A percentile compares a stretch with the other conserved stretches of the same genome.
phyloP scores from a whole-genome alignment of 441 rosid genomes.

The Melastoma candidum region DNA sequence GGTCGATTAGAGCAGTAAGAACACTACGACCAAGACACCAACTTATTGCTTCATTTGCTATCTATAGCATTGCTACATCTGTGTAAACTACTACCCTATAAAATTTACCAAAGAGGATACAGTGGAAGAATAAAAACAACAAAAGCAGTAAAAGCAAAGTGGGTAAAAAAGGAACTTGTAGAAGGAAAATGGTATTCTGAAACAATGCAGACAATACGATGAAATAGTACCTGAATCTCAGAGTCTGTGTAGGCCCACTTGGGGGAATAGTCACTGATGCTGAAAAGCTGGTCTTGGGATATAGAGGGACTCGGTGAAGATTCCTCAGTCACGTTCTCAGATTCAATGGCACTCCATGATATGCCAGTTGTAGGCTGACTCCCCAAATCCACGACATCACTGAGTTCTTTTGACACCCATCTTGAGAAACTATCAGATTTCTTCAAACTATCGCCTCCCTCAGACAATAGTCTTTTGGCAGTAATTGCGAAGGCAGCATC shows the following conservation, averaged over 20 bases:
- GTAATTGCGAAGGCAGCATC: conserved; percentile 7
- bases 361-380: conserved; percentile 44
- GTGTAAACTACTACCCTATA: too few species aligned
- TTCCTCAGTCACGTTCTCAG: conserved; percentile 37
- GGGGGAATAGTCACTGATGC: conserved; percentile 71
- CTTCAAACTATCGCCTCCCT: conserved; percentile 53
- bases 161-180: too few species aligned
- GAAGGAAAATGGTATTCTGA: too few species aligned
- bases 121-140: too few species aligned
- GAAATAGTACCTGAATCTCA: conserved; percentile 45
- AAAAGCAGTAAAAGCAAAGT: too few species aligned
- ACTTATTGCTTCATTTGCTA: too few species aligned
- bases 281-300: conserved; percentile 69
- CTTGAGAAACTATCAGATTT: conserved; percentile 86
- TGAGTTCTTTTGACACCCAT: conserved; percentile 92
- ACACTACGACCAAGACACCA: too few species aligned
- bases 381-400: conserved; percentile 54
- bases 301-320: conserved; percentile 57
- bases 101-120: too few species aligned
- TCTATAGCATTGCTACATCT: too few species aligned
- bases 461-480: conserved; percentile 13
- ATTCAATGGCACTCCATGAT: conserved; percentile 61
- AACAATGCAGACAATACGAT: too few species aligned
- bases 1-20: too few species aligned
- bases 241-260: conserved; percentile 55